These are phyloP conservation scores for Vitis rupestris DNA, from an alignment of 164 flowering plant genomes.

Conservation along the genomic window DNA sequence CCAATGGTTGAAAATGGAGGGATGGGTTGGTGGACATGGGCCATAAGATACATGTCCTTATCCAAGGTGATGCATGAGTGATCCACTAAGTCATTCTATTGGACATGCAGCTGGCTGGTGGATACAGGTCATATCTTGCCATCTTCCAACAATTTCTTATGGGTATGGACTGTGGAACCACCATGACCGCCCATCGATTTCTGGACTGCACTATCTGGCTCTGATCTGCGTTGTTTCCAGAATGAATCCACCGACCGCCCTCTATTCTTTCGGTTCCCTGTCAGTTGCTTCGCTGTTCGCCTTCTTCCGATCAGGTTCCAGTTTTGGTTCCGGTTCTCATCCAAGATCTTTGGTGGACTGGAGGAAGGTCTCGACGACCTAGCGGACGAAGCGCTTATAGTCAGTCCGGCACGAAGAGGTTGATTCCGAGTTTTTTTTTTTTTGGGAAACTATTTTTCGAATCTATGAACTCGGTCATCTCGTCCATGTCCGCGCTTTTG, in stretches of 20 bases:
- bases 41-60: no score
- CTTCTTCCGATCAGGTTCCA: not conserved
- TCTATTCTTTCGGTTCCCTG: conserved; percentile 18
- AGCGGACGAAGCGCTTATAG: conserved; percentile 46
- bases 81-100: no score
- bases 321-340: conserved; percentile 13
- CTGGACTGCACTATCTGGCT: no score
- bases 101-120: no score
- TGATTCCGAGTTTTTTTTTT: conserved; percentile 43
- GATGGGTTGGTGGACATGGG: no score
- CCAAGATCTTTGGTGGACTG: conserved; percentile 13
- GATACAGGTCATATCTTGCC: no score
- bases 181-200: no score
- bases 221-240: no score
- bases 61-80: no score
- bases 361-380: conserved; percentile 59
- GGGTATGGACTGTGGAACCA: no score
- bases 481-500: conserved; percentile 49
- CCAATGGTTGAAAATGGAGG: no score
- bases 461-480: conserved; percentile 65
- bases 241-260: not conserved
- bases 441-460: conserved; percentile 42
- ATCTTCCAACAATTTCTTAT: no score
- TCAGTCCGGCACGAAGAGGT: conserved; percentile 40
- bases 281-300: conserved; percentile 12